Evolutionary conservation across 345 rosid species (phyloP).

Genomic region (Rhodamnia rubescens): DNA sequence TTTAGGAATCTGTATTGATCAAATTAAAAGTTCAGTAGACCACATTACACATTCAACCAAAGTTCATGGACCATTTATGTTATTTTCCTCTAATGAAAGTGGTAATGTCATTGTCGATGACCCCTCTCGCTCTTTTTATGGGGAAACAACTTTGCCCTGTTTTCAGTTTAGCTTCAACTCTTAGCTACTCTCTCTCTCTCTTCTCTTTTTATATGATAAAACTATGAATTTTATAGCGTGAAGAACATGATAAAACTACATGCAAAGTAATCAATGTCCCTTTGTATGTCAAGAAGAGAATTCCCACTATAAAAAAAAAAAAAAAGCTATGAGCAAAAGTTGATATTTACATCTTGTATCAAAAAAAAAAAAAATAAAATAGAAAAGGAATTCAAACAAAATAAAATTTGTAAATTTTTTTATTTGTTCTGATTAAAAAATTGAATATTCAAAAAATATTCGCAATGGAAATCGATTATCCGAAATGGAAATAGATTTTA

Average conservation of each 20-base stretch:
- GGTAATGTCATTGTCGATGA: slow-evolving; percentile 1
- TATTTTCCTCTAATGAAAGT: not conserved
- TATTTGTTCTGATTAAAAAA: no score
- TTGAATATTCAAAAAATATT: no score
- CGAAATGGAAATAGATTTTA: no score
- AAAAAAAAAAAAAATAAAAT: no score
- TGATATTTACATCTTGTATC: not conserved
- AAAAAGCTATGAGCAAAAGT: not conserved
- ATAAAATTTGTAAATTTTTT: no score
- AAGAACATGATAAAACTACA: not conserved
- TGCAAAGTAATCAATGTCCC: not conserved
- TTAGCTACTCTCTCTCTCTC: not conserved
- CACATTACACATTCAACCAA: no score
- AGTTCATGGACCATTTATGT: no score
- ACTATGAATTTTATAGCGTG: not conserved
- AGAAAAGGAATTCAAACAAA: no score
- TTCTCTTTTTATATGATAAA: not conserved
- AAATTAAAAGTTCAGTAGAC: no score
- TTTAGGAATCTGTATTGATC: no score
- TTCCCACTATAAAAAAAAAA: not conserved
- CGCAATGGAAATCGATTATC: no score
- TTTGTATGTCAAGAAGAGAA: not conserved
- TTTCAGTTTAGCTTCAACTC: not conserved
- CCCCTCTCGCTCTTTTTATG: not conserved
- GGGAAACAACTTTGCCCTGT: slow-evolving; percentile 1